These are phyloP conservation scores for Didymella glomerata DNA, from an alignment of 2,329 filamentous ascomycete genomes.

Conservation along the genomic window DNA sequence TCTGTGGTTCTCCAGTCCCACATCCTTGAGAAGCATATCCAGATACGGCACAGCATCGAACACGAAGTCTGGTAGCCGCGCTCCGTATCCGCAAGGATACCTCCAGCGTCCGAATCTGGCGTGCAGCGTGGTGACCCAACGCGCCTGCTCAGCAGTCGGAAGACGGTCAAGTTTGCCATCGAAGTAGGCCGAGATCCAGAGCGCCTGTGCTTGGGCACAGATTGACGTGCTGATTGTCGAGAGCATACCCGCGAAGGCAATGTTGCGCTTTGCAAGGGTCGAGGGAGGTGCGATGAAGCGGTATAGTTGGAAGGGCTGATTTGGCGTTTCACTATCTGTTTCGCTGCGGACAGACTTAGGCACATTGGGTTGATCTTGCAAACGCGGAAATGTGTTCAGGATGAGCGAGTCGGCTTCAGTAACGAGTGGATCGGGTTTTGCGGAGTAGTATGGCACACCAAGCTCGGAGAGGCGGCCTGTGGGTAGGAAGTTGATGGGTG, in stretches of 20 bases:
- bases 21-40: conserved; percentile 60
- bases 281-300: conserved; percentile 55
- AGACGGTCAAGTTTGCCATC: conserved; percentile 56
- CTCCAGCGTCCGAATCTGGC: conserved; percentile 58
- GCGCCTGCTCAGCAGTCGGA: conserved; percentile 22
- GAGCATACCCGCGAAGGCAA: conserved; percentile 40
- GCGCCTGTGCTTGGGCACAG: conserved; percentile 52
- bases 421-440: conserved; percentile 29
- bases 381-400: conserved; percentile 19
- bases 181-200: conserved; percentile 69
- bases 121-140: conserved; percentile 65
- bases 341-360: conserved; percentile 17
- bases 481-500: conserved; percentile 19
- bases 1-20: conserved; percentile 16
- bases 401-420: conserved; percentile 43
- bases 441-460: conserved; percentile 54
- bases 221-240: conserved; percentile 50
- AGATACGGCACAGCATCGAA: conserved; percentile 80
- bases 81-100: conserved; percentile 72
- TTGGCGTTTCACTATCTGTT: conserved; percentile 12
- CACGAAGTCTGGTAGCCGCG: conserved; percentile 71
- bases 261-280: conserved; percentile 18
- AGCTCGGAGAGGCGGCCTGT: conserved; percentile 41
- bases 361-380: conserved; percentile 16
- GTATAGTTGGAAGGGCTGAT: conserved; percentile 50